Evolutionary conservation across 352 stramenopile species (phyloP).

Genomic region (Phytopythium vexans): DNA sequence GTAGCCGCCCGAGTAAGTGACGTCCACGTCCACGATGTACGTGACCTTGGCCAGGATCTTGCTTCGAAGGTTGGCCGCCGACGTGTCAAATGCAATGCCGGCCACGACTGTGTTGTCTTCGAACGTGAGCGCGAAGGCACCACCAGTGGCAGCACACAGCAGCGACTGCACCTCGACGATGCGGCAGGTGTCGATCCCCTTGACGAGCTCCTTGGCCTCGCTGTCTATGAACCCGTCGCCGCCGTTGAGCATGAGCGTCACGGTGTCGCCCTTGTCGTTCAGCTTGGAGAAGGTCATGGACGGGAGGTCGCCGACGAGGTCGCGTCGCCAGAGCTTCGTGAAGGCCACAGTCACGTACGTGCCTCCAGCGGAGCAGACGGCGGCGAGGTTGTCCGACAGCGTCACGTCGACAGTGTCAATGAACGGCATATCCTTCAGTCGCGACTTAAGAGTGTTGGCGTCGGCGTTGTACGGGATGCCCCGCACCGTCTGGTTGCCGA

Average conservation of each 20-base stretch:
- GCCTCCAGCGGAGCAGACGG: constrained; percentile 46
- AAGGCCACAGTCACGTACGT: constrained; percentile 66
- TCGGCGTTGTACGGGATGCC: constrained; percentile 61
- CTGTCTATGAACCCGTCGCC: constrained; percentile 57
- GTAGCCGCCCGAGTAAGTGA: constrained; percentile 28
- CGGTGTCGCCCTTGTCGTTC: constrained; percentile 47
- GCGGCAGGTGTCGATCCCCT: constrained; percentile 70
- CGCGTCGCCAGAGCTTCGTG: constrained; percentile 44
- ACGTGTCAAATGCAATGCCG: constrained; percentile 39
- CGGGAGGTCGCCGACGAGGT: constrained; percentile 58
- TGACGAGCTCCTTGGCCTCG: constrained; percentile 64
- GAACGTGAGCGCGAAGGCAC: constrained; percentile 68
- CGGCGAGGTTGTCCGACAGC: constrained; percentile 30
- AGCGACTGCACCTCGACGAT: constrained; percentile 58
- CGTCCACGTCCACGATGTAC: constrained; percentile 64
- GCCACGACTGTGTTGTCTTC: constrained; percentile 46
- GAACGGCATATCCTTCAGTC: constrained; percentile 37
- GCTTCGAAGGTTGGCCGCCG: constrained; percentile 29
- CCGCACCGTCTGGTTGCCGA: constrained; percentile 47
- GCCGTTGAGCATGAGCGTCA: constrained; percentile 32
- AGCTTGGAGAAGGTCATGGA: constrained; percentile 51
- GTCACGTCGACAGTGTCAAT: constrained; percentile 44
- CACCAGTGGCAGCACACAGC: constrained; percentile 56
- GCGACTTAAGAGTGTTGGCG: constrained; percentile 45
- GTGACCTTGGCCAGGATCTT: constrained; percentile 43